Conservation (phyloP, 73 alveolate species). For the Paramecium sonneborni region DNA sequence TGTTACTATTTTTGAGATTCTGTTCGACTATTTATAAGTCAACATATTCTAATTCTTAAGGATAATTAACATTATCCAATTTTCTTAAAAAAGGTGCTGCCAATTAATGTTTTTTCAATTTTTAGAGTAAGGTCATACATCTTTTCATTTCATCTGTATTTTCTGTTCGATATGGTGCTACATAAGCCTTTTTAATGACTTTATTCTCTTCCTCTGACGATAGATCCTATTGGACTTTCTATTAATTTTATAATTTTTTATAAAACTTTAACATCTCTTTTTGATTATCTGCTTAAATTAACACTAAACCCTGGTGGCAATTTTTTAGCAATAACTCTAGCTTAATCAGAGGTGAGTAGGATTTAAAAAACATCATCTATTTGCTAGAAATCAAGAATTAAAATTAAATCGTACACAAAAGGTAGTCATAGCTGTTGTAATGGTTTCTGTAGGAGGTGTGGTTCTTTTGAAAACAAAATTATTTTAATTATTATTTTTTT, state of each 20-base stretch:
- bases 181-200: conserved; percentile 2
- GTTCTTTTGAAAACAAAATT: neutral
- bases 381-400: conserved; percentile 23
- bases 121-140: neutral
- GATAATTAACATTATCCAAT: conserved; percentile 44
- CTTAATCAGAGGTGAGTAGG: neutral
- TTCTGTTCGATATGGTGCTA: neutral
- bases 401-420: neutral
- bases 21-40: conserved; percentile 36
- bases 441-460: neutral
- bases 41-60: conserved; percentile 24
- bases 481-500: conserved; percentile 20
- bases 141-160: conserved; percentile 24
- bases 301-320: conserved; percentile 48
- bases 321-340: conserved; percentile 35
- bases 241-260: neutral
- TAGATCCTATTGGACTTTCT: conserved; percentile 4
- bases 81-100: conserved; percentile 50
- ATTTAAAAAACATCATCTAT: conserved; percentile 21
- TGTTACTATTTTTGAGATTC: conserved; percentile 38
- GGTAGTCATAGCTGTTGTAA: conserved; percentile 13
- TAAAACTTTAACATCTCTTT: conserved; percentile 19
- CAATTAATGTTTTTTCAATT: conserved; percentile 7
- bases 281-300: neutral
- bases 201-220: conserved; percentile 37